A percentile compares a stretch with the other conserved stretches of the same genome.
Evolutionary conservation across 164 flowering plant genomes (phyloP).

Genomic region (Berberis vulgaris): DNA sequence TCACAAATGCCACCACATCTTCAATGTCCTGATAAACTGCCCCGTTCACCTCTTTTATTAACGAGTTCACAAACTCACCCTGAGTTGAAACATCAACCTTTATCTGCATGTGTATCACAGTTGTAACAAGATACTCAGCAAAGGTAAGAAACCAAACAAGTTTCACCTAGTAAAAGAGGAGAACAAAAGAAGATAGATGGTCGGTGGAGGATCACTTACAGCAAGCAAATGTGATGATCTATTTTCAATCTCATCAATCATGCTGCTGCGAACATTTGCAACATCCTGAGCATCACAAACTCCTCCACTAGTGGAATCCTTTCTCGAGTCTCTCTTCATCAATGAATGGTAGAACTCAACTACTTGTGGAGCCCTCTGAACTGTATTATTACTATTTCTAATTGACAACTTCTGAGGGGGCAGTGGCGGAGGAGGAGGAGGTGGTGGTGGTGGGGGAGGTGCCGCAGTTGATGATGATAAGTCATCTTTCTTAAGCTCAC

Average conservation of each 20-base stretch:
- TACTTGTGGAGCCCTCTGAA: constrained; percentile 86
- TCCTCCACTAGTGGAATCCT: constrained; percentile 59
- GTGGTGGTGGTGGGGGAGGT: constrained; percentile 59
- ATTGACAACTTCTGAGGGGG: constrained; percentile 36
- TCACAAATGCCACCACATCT: constrained; percentile 86
- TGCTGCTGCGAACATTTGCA: constrained; percentile 69
- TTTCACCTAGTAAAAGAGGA: neutral
- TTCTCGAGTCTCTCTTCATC: constrained; percentile 83
- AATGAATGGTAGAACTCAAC: constrained; percentile 91
- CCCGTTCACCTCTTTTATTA: constrained; percentile 73
- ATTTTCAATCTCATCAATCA: constrained; percentile 95
- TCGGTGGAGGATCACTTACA: constrained; percentile 35
- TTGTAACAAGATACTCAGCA: neutral
- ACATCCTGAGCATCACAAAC: constrained; percentile 43
- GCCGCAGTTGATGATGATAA: constrained; percentile 52
- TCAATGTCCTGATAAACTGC: constrained; percentile 72
- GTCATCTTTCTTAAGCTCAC: constrained; percentile 29
- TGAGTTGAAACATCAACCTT: constrained; percentile 93
- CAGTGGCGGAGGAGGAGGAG: constrained; percentile 85
- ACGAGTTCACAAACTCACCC: constrained; percentile 79
- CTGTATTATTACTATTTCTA: constrained; percentile 31
- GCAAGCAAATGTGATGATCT: constrained; percentile 91
- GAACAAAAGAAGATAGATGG: neutral
- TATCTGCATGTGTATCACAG: constrained; percentile 33
- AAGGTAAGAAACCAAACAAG: neutral